Conservation (phyloP, 1,284 basidiomycete species). For the Sporisorium graminicola region DNA sequence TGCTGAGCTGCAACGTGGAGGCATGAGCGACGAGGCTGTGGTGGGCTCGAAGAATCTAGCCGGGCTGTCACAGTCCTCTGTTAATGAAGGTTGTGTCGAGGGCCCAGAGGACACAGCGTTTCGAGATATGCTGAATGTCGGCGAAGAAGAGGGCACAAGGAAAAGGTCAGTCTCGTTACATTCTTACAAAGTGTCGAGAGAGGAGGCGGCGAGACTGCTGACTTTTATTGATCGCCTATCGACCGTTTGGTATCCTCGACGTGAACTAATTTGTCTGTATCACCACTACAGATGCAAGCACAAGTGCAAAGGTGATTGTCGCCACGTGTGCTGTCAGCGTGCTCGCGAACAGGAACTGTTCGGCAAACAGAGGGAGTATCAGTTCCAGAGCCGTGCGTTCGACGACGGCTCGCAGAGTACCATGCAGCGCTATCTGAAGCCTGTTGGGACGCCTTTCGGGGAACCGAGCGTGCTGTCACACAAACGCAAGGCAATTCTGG, state of each 20-base stretch:
- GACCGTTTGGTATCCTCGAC: background rate
- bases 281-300: slow-evolving; percentile 41
- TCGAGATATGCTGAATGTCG: background rate
- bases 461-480: background rate
- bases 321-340: slow-evolving; percentile 64
- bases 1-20: slow-evolving; percentile 16
- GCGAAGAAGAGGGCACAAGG: slow-evolving; percentile 41
- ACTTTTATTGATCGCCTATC: background rate
- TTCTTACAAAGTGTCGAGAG: background rate
- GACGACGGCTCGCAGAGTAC: slow-evolving; percentile 5
- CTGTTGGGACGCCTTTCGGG: slow-evolving; percentile 6
- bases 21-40: slow-evolving; percentile 3
- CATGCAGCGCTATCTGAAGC: background rate
- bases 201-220: background rate
- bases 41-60: background rate
- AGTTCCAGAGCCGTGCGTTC: slow-evolving; percentile 14
- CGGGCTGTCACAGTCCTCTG: background rate
- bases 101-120: background rate
- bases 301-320: slow-evolving; percentile 60
- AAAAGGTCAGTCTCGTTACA: slow-evolving; percentile 14
- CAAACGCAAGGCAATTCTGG: slow-evolving; percentile 26
- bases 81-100: background rate
- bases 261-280: background rate
- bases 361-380: slow-evolving; percentile 11
- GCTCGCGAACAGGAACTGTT: slow-evolving; percentile 14